These are phyloP conservation scores for Pluteus cervinus DNA, from an alignment of 768 basidiomycete genomes.

Conservation along the genomic window DNA sequence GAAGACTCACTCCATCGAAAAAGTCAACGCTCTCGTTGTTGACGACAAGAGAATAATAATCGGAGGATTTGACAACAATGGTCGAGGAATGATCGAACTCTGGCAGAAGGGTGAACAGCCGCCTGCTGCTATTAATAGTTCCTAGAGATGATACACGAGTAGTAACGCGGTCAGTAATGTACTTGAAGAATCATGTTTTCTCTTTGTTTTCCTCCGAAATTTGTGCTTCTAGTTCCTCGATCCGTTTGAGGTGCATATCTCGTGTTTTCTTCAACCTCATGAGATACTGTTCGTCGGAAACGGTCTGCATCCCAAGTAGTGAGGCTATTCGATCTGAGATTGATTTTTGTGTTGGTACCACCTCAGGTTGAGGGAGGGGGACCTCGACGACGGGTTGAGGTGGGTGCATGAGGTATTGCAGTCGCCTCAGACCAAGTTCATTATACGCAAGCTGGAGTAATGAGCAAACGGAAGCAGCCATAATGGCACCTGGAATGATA, in stretches of 20 bases:
- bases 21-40: constrained; percentile 59
- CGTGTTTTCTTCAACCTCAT: constrained; percentile 50
- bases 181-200: too few species aligned
- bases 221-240: constrained; percentile 49
- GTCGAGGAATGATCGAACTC: constrained; percentile 59
- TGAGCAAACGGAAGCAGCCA: constrained; percentile 52
- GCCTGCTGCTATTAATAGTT: neutral
- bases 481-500: constrained; percentile 52
- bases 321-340: constrained; percentile 34
- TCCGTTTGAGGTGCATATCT: constrained; percentile 46
- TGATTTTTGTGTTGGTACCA: constrained; percentile 9
- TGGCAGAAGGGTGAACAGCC: constrained; percentile 34
- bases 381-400: constrained; percentile 2
- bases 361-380: constrained; percentile 2
- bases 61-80: constrained; percentile 55
- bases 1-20: constrained; percentile 38
- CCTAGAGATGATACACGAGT: too few species aligned
- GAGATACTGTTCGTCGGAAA: constrained; percentile 74
- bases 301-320: constrained; percentile 42
- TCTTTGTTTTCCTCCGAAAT: constrained; percentile 28
- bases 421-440: constrained; percentile 53
- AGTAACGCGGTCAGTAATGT: too few species aligned
- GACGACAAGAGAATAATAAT: constrained; percentile 45
- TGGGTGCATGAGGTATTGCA: constrained; percentile 40
- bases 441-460: constrained; percentile 67